Evolutionary conservation across 75 land plant species (phyloP).

Genomic region (Sequoiadendron giganteum): DNA sequence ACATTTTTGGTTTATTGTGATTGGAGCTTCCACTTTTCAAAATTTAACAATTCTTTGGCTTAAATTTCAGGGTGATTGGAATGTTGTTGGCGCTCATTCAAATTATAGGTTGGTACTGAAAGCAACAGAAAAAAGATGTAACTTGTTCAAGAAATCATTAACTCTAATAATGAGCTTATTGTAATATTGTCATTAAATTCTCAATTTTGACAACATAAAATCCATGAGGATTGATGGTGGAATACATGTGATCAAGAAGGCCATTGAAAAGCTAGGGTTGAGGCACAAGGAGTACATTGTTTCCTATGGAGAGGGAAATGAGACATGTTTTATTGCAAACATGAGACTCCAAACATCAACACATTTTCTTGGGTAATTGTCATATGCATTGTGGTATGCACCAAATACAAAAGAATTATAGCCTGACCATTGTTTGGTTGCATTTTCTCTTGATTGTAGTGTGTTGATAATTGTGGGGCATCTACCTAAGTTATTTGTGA

Average conservation of each 20-base stretch:
- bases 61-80: conserved; percentile 74
- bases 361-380: conserved; percentile 54
- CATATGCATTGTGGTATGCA: not conserved
- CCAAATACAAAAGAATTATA: not conserved
- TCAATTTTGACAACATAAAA: conserved; percentile 41
- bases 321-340: conserved; percentile 60
- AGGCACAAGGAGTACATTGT: conserved; percentile 76
- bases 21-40: not conserved
- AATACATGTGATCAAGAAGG: conserved; percentile 53
- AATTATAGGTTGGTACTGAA: conserved; percentile 64
- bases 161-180: not conserved
- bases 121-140: not conserved
- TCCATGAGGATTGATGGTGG: conserved; percentile 74
- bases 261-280: conserved; percentile 62
- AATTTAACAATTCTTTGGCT: too few relatives aligned
- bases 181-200: not conserved
- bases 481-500: conserved; percentile 54
- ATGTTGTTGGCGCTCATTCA: conserved; percentile 85
- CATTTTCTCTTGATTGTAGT: conserved; percentile 23
- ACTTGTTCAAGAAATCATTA: not conserved
- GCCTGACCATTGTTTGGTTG: not conserved
- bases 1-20: not conserved
- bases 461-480: conserved; percentile 60
- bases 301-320: conserved; percentile 73
- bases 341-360: conserved; percentile 68